Evolutionary conservation across 192 early-diverging fungal species (phyloP).

Genomic region (Thamnidium elegans): DNA sequence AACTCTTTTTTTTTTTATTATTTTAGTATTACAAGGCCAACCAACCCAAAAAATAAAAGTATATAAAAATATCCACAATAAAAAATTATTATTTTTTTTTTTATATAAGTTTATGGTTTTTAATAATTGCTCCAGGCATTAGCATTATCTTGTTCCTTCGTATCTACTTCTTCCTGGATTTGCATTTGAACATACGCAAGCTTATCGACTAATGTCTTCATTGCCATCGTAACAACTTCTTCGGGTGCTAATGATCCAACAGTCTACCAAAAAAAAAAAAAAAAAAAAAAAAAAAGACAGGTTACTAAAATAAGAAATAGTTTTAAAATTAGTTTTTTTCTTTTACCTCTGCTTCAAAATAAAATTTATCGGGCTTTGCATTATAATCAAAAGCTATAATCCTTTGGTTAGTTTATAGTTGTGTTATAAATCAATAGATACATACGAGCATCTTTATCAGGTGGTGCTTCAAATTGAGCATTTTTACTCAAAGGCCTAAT

Average conservation of each 20-base stretch:
- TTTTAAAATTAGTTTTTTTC: no score
- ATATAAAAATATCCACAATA: background rate
- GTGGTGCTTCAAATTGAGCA: constrained; percentile 56
- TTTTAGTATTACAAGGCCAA: constrained; percentile 16
- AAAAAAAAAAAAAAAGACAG: constrained; percentile 4
- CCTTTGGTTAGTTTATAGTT: background rate
- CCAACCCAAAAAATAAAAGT: constrained; percentile 6
- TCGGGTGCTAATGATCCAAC: constrained; percentile 75
- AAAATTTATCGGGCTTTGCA: constrained; percentile 75
- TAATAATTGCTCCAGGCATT: constrained; percentile 17
- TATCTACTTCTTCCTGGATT: constrained; percentile 47
- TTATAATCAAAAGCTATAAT: constrained; percentile 69
- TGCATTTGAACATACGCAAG: constrained; percentile 68
- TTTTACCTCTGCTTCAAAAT: constrained; percentile 69
- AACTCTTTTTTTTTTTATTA: background rate
- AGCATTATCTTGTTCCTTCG: constrained; percentile 30
- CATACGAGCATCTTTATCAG: constrained; percentile 47
- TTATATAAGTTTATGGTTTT: background rate
- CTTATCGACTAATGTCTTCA: constrained; percentile 71
- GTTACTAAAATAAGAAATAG: constrained; percentile 1
- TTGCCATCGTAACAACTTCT: constrained; percentile 64
- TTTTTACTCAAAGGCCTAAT: constrained; percentile 59
- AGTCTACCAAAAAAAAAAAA: constrained; percentile 39
- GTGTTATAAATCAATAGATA: constrained; percentile 4
- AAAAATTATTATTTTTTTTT: background rate